These are phyloP conservation scores for Emmonsia crescens DNA, from an alignment of 2,329 filamentous ascomycete species.

Conservation along the genomic window DNA sequence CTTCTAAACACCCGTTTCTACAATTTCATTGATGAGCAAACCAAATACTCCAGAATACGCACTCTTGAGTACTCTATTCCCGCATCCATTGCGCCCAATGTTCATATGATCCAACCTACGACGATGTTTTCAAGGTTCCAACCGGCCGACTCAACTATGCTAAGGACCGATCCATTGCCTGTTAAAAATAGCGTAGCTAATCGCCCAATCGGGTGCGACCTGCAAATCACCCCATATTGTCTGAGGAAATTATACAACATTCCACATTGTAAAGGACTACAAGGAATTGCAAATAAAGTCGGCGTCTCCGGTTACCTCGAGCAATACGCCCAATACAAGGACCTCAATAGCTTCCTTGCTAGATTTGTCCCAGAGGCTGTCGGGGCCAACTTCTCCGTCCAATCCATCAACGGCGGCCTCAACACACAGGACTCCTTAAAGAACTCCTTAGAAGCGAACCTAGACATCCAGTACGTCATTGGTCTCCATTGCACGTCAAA, in stretches of 20 bases:
- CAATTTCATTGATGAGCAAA: not conserved
- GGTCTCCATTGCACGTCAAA: constrained; percentile 44
- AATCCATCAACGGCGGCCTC: constrained; percentile 46
- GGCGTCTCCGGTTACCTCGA: constrained; percentile 42
- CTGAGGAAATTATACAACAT: constrained; percentile 41
- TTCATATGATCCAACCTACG: constrained; percentile 56
- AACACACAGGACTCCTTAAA: constrained; percentile 37
- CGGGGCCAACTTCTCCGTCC: constrained; percentile 46
- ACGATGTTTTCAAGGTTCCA: constrained; percentile 43
- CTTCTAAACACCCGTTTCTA: constrained; percentile 50
- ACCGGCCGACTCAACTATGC: constrained; percentile 22
- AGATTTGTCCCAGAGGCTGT: constrained; percentile 43
- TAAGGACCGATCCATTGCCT: constrained; percentile 18
- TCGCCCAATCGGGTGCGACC: constrained; percentile 23
- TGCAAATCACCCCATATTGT: constrained; percentile 38
- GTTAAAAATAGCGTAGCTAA: constrained; percentile 14
- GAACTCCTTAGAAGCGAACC: constrained; percentile 47
- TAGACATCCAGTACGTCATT: constrained; percentile 53
- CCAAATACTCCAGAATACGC: constrained; percentile 38
- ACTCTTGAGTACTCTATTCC: constrained; percentile 54
- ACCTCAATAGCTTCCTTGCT: constrained; percentile 47
- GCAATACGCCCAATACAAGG: constrained; percentile 42
- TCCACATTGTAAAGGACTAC: constrained; percentile 29
- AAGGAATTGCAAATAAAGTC: constrained; percentile 29
- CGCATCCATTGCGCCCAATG: constrained; percentile 40